Conservation (phyloP, 2,329 filamentous ascomycete genomes). For the Rutstroemia sydowiana region DNA sequence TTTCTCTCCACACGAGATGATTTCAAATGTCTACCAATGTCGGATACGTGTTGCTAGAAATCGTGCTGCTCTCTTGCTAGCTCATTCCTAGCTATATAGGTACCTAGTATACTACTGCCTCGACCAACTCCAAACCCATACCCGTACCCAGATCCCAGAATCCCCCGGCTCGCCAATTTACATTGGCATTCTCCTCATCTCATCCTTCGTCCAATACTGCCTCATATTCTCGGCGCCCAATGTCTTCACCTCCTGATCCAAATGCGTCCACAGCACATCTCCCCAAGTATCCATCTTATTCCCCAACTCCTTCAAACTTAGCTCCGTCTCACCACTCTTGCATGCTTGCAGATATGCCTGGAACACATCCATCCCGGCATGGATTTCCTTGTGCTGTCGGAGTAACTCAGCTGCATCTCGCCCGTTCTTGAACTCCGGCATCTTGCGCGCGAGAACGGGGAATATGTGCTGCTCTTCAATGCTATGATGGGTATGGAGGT, state of each 20-base stretch:
- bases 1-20: too few species aligned
- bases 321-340: conserved; percentile 51
- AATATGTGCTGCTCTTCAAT: conserved; percentile 83
- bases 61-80: too few species aligned
- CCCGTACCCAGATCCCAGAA: not conserved
- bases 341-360: conserved; percentile 59
- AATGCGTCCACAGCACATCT: conserved; percentile 69
- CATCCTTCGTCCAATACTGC: conserved; percentile 68
- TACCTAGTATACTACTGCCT: too few species aligned
- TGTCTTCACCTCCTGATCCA: conserved; percentile 76
- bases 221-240: conserved; percentile 84
- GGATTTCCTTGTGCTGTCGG: conserved; percentile 71
- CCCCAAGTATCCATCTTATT: conserved; percentile 72
- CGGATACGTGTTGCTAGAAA: too few species aligned
- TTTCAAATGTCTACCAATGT: too few species aligned
- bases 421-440: conserved; percentile 62
- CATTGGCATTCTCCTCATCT: conserved; percentile 66
- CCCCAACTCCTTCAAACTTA: conserved; percentile 54
- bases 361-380: conserved; percentile 63
- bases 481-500: conserved; percentile 69
- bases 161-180: conserved; percentile 32
- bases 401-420: conserved; percentile 55
- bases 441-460: conserved; percentile 65
- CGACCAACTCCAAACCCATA: too few species aligned
- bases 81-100: too few species aligned